These are phyloP conservation scores for Salicornia ramosissima DNA, from an alignment of 148 eudicot species.

Conservation along the genomic window DNA sequence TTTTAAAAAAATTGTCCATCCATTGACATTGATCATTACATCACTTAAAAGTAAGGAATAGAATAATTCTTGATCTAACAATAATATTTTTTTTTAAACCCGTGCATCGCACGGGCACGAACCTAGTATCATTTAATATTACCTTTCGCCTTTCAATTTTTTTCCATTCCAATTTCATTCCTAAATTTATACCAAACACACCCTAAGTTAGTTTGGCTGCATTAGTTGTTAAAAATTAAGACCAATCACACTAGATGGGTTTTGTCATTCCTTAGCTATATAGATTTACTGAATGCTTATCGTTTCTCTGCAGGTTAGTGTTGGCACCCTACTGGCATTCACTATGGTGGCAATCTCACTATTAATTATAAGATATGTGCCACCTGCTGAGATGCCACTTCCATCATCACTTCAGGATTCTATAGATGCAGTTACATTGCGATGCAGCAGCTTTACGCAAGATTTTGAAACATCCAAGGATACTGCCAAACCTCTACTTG, in stretches of 20 bases:
- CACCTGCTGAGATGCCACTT: conserved; percentile 40
- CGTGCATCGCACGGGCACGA: no score
- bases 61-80: no score
- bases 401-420: conserved; percentile 42
- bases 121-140: no score
- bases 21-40: no score
- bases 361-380: conserved; percentile 51
- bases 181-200: no score
- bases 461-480: conserved; percentile 29
- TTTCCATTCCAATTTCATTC: no score
- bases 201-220: neutral
- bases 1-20: no score
- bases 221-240: no score
- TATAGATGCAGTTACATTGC: conserved; percentile 29
- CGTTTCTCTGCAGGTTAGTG: conserved; percentile 50
- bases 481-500: conserved; percentile 26
- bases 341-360: conserved; percentile 54
- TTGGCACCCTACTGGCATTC: conserved; percentile 61
- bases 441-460: conserved; percentile 21
- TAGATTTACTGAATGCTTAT: conserved; percentile 11
- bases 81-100: no score
- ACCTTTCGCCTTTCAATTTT: no score
- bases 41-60: no score
- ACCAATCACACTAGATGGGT: neutral
- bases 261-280: neutral